Evolutionary conservation across 139 green algal genomes (phyloP).

Genomic region (Monoraphidium neglectum): DNA sequence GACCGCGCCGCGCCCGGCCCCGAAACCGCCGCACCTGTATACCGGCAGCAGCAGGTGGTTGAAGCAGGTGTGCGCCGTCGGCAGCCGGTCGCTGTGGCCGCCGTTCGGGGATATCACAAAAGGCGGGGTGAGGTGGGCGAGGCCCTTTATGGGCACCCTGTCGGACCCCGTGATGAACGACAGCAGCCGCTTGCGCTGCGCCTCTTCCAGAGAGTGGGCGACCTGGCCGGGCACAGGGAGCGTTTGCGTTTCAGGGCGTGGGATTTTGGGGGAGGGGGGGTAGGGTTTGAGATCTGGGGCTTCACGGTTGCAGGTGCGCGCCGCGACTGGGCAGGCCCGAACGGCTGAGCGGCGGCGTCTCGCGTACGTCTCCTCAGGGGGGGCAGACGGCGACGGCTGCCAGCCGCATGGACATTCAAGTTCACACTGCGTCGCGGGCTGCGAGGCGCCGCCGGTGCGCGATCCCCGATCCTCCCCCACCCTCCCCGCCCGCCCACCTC

Average conservation of each 20-base stretch:
- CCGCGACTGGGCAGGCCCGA: background rate
- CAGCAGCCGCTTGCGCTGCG: conserved; percentile 59
- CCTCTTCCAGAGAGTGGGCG: conserved; percentile 32
- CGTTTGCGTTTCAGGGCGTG: background rate
- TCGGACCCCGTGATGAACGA: conserved; percentile 75
- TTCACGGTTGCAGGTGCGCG: background rate
- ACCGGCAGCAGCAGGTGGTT: conserved; percentile 88
- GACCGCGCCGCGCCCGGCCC: background rate
- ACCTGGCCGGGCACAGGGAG: background rate
- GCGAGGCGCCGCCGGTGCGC: background rate
- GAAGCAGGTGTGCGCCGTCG: conserved; percentile 94
- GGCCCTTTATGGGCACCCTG: conserved; percentile 72
- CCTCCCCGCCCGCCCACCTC: conserved; percentile 42
- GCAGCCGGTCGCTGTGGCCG: conserved; percentile 43
- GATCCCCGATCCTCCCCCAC: background rate
- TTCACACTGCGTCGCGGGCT: background rate
- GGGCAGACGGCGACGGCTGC: background rate
- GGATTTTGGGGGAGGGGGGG: too few relatives aligned
- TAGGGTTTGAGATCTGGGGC: background rate
- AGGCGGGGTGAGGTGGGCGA: conserved; percentile 59
- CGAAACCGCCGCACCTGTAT: conserved; percentile 61
- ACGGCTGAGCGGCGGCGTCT: too few relatives aligned
- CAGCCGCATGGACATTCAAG: background rate
- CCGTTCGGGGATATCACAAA: conserved; percentile 52
- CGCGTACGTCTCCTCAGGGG: background rate